phyloP scores from a whole-genome alignment of 2,329 filamentous ascomycete species.

The Talaromyces pinophilus region DNA sequence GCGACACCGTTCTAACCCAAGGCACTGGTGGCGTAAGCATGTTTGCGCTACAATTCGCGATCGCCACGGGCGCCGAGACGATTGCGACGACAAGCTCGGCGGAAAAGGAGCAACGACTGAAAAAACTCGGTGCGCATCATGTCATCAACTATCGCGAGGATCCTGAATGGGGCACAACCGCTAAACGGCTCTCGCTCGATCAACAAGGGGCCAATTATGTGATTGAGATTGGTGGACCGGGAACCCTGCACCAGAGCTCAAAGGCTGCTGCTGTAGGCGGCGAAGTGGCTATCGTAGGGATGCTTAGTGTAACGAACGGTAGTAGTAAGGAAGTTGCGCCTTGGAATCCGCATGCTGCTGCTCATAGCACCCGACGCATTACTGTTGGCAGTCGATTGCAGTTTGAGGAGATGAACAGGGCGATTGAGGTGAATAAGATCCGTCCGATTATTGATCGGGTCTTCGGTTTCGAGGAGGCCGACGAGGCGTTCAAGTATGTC shows the following conservation, averaged over 20 bases:
- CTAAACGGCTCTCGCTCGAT: background rate
- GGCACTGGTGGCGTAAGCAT: background rate
- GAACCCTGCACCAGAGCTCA: background rate
- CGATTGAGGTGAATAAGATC: background rate
- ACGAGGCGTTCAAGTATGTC: constrained; percentile 56
- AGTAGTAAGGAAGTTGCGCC: background rate
- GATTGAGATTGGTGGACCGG: background rate
- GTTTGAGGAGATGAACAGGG: background rate
- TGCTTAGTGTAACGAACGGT: background rate
- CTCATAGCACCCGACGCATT: background rate
- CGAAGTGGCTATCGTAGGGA: background rate
- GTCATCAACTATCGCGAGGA: background rate
- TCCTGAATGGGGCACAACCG: background rate
- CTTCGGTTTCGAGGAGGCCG: constrained; percentile 55
- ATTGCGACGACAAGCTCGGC: background rate
- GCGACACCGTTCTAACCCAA: background rate
- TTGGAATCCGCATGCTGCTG: background rate
- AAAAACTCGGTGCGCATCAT: background rate
- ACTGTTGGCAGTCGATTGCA: background rate
- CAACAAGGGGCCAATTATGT: background rate
- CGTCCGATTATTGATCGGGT: constrained; percentile 54
- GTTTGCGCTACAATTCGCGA: background rate
- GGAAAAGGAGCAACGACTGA: background rate
- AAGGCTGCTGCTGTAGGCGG: background rate
- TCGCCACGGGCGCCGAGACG: background rate